Percentiles rank a stretch among this genome's conserved stretches.
phyloP scores from a whole-genome alignment of 2,329 filamentous ascomycete species.

The Xylaria arbuscula region DNA sequence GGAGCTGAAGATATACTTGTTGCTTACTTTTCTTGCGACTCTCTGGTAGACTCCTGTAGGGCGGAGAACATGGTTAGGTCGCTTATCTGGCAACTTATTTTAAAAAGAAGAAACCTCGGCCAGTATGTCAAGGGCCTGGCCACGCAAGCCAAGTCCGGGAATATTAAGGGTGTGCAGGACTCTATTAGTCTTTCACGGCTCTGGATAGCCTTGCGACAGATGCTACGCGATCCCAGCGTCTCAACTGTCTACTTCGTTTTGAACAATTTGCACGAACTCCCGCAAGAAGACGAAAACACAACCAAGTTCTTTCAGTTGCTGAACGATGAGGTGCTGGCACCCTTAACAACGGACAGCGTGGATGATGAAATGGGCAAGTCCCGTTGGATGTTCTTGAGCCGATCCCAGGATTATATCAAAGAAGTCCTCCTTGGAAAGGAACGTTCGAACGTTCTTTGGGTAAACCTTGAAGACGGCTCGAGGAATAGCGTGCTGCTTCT shows the following conservation, averaged over 20 bases:
- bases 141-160: not conserved
- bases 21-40: conserved; percentile 11
- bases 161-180: not conserved
- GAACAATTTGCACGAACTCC: conserved; percentile 2
- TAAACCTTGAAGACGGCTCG: conserved; percentile 10
- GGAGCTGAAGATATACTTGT: not conserved
- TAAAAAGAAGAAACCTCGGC: conserved; percentile 10
- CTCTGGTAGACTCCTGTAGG: not conserved
- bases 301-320: not conserved
- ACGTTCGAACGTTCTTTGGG: not conserved
- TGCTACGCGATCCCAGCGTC: conserved; percentile 7
- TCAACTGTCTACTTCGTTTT: conserved; percentile 11
- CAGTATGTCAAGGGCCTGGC: conserved; percentile 9
- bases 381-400: conserved; percentile 15
- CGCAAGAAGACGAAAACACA: not conserved
- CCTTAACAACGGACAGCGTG: not conserved
- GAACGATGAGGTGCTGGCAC: not conserved
- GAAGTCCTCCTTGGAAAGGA: not conserved
- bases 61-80: conserved; percentile 10
- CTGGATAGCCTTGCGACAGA: conserved; percentile 4
- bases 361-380: not conserved
- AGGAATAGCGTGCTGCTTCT: not conserved
- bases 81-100: conserved; percentile 12
- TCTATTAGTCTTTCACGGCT: conserved; percentile 5
- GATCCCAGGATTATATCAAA: conserved; percentile 5